Base-by-base conservation (phyloP, 768 basidiomycete genomes). In the Boletus tomentosulus region DNA sequence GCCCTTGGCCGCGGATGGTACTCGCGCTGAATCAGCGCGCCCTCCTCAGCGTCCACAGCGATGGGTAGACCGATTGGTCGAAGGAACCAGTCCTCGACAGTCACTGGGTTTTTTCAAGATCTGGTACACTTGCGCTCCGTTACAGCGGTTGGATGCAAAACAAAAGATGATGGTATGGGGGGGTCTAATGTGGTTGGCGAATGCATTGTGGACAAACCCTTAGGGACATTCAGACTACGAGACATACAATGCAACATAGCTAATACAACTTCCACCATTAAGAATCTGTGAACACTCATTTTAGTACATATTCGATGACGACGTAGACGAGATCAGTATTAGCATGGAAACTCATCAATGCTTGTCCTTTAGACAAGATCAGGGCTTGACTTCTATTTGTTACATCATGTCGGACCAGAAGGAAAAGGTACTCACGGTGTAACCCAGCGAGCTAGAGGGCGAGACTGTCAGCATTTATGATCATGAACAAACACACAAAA, bases 361-460 rank as follows among this genome's bases (percentile, higher is more conserved):
- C 76, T 73, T 69, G 77, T 86, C 85, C 85, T 78, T 81, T 53
- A 82, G 85, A 88, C 79, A 71, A 74, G 76, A 70, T 91, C 83
- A 85, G 89, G 75, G 88, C 89, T 92, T 91, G 89, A 91, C 89
- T 89, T 87, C 88, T 91, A 81, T 83, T 76, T 82, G 67, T 78
- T 83, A 77, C 62, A 89, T 86, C 89, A 82, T 63, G 72, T 61
- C 61, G 22, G 52, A 53, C 12, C 11, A 7, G 48, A 46, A 6
- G 57, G 57, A 38, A 61, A 42, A 46, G 4, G 8, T 22, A 70
- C 79, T 78, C 70, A 80, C 79, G 43, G 42, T 4, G 16, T 16
- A 12, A 25, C 3, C 37, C 30, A 34, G 9, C 10, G 24, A 50
- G 12, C 56, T 54, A 45, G 11, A 42, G 41, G 19, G 3, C n/a